Base-by-base conservation (phyloP, 306 rosid species). In the Spatholobus suberectus region DNA sequence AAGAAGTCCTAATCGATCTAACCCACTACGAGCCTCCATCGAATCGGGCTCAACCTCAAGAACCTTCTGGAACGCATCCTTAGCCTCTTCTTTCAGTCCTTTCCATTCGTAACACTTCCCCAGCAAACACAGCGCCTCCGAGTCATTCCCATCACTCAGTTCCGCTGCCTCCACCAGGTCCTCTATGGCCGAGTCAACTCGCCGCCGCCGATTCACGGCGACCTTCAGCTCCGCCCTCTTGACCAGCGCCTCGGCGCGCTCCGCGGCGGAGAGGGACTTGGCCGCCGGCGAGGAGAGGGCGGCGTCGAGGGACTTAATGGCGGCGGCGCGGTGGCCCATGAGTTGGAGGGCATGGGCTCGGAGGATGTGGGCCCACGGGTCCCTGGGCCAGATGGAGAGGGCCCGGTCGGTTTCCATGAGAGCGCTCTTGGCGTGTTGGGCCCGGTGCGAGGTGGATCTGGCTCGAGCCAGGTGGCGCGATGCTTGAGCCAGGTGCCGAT, bases 51-150 rank as follows among this genome's bases (percentile, higher is more conserved):
- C 88, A 27, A 85, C n/a, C 13, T 59, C 68, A 12, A 85, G 70
- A 38, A 86, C 90, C 87, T 80, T 82, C 55, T 69, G 46, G 3
- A 85, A 91, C 3, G 85, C 86, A 51, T 89, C 86, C 69, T n/a
- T 38, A 7, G 96, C 91, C 80, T 84, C 88, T 0, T 52, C 78
- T 18, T 4, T 82, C 89, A 87, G 77, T 3, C 86, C 87, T 20
- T 89, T 93, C 92, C 91, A 71, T 85, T 91, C 94, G 69, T 88
- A 90, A 82, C 96, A 91, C 49, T 90, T 84, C 5, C 93, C 96
- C 82, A 91, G 41, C 83, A 88, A 76, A 73, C 92, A 86, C 52
- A 89, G 65, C 68, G 83, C 88, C 57, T 34, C 90, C 76, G 73
- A 65, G 15, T 83, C 57, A 3, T 8, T 15, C 3, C 27, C 0